Percentiles rank a stretch among this genome's conserved stretches.
phyloP scores from a whole-genome alignment of 2,329 filamentous ascomycete species.

The Aspergillus floridensis region DNA sequence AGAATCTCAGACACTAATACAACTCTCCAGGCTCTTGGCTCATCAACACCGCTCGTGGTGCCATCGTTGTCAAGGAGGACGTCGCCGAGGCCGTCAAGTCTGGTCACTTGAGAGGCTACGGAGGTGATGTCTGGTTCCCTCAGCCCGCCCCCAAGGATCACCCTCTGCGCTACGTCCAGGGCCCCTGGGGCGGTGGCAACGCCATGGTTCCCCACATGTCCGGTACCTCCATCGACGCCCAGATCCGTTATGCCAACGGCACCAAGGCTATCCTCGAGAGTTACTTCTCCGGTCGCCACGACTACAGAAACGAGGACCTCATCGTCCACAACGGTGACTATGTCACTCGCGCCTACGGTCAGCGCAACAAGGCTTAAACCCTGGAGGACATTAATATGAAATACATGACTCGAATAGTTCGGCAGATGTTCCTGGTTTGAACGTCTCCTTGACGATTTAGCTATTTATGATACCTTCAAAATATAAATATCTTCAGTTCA shows the following conservation, averaged over 20 bases:
- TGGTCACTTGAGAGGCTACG: constrained; percentile 64
- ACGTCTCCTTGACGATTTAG: constrained; percentile 5
- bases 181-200: constrained; percentile 94
- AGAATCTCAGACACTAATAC: constrained; percentile 9
- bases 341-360: constrained; percentile 88
- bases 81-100: constrained; percentile 89
- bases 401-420: constrained; percentile 11
- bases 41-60: constrained; percentile 96
- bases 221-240: constrained; percentile 95
- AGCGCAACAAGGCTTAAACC: constrained; percentile 50
- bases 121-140: constrained; percentile 75
- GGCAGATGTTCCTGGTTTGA: constrained; percentile 1
- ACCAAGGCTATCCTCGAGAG: constrained; percentile 86
- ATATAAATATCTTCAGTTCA: constrained; percentile 10
- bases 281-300: constrained; percentile 82
- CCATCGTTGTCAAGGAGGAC: constrained; percentile 99
- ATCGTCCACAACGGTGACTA: constrained; percentile 91
- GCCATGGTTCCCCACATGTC: constrained; percentile 99
- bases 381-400: constrained; percentile 9
- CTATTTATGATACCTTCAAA: constrained; percentile 22
- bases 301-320: constrained; percentile 87
- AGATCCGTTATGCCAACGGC: constrained; percentile 84
- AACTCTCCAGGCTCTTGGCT: constrained; percentile 75
- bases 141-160: constrained; percentile 95
- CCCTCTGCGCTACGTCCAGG: constrained; percentile 85